phyloP scores from a whole-genome alignment of 768 basidiomycete species.

The Amanita phalloides region DNA sequence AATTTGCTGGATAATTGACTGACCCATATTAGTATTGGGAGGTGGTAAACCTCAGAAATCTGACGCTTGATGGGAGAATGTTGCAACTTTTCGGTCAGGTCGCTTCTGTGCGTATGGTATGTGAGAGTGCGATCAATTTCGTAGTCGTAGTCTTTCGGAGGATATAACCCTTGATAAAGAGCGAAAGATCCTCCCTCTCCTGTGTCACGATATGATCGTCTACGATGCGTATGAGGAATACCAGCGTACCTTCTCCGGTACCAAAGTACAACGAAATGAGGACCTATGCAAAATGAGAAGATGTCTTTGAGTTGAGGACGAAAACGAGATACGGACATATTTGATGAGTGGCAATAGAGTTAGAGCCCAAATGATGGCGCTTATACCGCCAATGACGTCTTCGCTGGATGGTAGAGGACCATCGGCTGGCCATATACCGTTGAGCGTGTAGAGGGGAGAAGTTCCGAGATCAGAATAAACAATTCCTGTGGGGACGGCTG shows the following conservation, averaged over 20 bases:
- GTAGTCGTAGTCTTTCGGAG: constrained; percentile 30
- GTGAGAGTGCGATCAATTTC: constrained; percentile 46
- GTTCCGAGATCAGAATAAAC: constrained; percentile 46
- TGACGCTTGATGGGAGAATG: constrained; percentile 7
- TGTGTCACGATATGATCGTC: constrained; percentile 8
- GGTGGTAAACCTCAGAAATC: constrained; percentile 23
- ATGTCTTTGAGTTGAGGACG: constrained; percentile 26
- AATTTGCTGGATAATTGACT: constrained; percentile 7
- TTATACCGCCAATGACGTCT: constrained; percentile 55
- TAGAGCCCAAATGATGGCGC: constrained; percentile 56
- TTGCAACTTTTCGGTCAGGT: constrained; percentile 1
- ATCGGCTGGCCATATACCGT: constrained; percentile 47
- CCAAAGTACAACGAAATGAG: background rate
- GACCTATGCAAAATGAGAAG: constrained; percentile 13
- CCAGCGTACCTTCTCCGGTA: background rate
- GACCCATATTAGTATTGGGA: constrained; percentile 50
- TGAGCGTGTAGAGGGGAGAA: constrained; percentile 52
- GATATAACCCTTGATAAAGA: constrained; percentile 47
- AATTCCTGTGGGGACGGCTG: constrained; percentile 22
- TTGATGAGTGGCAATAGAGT: constrained; percentile 53
- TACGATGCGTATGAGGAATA: background rate
- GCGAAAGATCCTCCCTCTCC: constrained; percentile 67
- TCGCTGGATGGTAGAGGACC: constrained; percentile 40
- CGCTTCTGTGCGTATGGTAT: constrained; percentile 16
- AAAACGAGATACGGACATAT: constrained; percentile 34